Percentiles rank a stretch among this genome's conserved stretches.
These are phyloP conservation scores for Angomonas ambiguus DNA, from an alignment of 208 protist species.

Conservation along the genomic window DNA sequence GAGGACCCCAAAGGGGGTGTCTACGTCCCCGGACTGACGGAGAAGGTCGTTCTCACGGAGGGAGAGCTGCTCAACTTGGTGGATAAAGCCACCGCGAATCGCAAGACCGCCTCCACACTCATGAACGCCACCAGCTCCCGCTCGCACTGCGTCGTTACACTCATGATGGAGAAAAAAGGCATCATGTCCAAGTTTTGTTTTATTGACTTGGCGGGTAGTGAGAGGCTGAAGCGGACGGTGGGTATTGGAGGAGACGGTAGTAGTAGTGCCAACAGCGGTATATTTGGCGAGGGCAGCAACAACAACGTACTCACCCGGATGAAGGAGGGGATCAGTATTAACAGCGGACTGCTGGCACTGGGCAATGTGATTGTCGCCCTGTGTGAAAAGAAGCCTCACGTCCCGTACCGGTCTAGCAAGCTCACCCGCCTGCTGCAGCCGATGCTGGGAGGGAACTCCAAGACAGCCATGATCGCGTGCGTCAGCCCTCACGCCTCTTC, in stretches of 20 bases:
- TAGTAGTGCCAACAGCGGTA: neutral
- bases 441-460: conserved; percentile 88
- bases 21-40: conserved; percentile 73
- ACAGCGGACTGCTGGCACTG: conserved; percentile 89
- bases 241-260: conserved; percentile 14
- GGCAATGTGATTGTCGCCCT: conserved; percentile 93
- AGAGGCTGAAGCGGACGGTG: conserved; percentile 85
- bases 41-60: conserved; percentile 52
- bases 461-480: conserved; percentile 94
- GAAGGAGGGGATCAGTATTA: conserved; percentile 93
- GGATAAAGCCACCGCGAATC: conserved; percentile 70
- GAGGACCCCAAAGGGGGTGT: conserved; percentile 80
- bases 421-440: conserved; percentile 94
- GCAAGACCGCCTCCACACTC: conserved; percentile 89
- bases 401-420: conserved; percentile 94
- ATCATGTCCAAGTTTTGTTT: conserved; percentile 79
- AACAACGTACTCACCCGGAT: conserved; percentile 50
- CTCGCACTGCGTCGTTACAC: conserved; percentile 91
- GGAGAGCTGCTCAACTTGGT: conserved; percentile 75
- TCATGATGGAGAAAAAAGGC: conserved; percentile 65
- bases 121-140: conserved; percentile 92
- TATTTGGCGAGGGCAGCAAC: neutral
- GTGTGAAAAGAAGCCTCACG: conserved; percentile 72
- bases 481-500: conserved; percentile 83
- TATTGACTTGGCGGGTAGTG: conserved; percentile 94